Evolutionary conservation across 345 rosid genomes (phyloP).

Genomic region (Camelina neglecta): DNA sequence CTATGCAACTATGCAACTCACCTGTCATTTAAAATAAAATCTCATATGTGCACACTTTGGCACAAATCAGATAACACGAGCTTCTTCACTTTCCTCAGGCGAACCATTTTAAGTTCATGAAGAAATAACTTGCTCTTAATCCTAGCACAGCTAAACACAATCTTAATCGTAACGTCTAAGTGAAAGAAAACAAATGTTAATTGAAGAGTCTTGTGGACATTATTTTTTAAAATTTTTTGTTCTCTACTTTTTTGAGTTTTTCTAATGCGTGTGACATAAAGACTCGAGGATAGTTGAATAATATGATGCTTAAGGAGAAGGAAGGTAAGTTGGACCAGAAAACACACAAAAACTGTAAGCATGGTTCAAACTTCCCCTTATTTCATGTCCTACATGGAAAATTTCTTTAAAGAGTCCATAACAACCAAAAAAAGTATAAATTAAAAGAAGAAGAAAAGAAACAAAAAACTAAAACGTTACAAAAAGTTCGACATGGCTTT

Average conservation of each 20-base stretch:
- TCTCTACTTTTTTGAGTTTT: too few relatives aligned
- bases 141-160: too few relatives aligned
- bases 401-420: slow-evolving; percentile 16
- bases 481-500: slow-evolving; percentile 31
- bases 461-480: slow-evolving; percentile 34
- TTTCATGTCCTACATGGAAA: slow-evolving; percentile 36
- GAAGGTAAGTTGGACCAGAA: not conserved
- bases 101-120: not conserved
- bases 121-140: too few relatives aligned
- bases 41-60: too few relatives aligned
- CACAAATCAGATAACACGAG: not conserved
- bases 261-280: not conserved
- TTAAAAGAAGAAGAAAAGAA: not conserved
- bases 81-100: not conserved
- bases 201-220: not conserved
- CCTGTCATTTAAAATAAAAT: too few relatives aligned
- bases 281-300: too few relatives aligned
- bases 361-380: slow-evolving; percentile 28
- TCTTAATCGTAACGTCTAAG: too few relatives aligned
- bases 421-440: slow-evolving; percentile 21
- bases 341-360: not conserved
- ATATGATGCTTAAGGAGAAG: not conserved
- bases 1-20: too few relatives aligned
- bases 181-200: too few relatives aligned
- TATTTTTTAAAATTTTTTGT: too few relatives aligned